These are phyloP conservation scores for Elymus sibiricus DNA, from an alignment of 176 grass and related monocot species.

Conservation along the genomic window DNA sequence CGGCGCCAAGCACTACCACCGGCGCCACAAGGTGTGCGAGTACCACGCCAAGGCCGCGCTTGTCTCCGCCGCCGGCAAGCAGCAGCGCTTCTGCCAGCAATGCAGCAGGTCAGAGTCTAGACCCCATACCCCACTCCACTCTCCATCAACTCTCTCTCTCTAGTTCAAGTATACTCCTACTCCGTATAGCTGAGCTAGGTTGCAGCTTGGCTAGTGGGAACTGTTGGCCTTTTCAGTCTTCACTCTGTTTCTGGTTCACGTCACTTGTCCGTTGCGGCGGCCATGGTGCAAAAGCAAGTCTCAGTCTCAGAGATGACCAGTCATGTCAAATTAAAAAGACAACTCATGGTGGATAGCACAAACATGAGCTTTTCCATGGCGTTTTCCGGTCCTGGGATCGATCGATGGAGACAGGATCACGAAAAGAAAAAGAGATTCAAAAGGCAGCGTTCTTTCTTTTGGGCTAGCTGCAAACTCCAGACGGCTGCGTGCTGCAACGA, in stretches of 20 bases:
- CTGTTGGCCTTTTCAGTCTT: background rate
- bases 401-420: constrained; percentile 29
- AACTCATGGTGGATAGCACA: too few species aligned
- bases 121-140: too few species aligned
- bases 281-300: constrained; percentile 11
- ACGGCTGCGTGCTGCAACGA: background rate
- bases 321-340: background rate
- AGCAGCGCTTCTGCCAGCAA: constrained; percentile 98
- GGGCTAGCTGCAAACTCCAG: background rate
- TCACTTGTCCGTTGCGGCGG: constrained; percentile 33
- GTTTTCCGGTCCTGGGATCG: constrained; percentile 1
- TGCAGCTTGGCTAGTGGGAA: background rate
- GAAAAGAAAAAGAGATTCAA: constrained; percentile 8
- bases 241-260: constrained; percentile 7
- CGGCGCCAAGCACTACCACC: constrained; percentile 91
- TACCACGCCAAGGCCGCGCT: constrained; percentile 91
- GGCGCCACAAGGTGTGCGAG: constrained; percentile 98
- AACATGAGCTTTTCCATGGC: background rate
- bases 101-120: constrained; percentile 57
- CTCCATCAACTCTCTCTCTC: background rate
- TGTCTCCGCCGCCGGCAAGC: constrained; percentile 60
- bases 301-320: background rate
- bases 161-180: background rate
- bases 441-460: constrained; percentile 19
- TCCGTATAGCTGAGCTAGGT: background rate